These are phyloP conservation scores for Penicillium sp. DNA, from an alignment of 2,329 filamentous ascomycete species.

Conservation along the genomic window DNA sequence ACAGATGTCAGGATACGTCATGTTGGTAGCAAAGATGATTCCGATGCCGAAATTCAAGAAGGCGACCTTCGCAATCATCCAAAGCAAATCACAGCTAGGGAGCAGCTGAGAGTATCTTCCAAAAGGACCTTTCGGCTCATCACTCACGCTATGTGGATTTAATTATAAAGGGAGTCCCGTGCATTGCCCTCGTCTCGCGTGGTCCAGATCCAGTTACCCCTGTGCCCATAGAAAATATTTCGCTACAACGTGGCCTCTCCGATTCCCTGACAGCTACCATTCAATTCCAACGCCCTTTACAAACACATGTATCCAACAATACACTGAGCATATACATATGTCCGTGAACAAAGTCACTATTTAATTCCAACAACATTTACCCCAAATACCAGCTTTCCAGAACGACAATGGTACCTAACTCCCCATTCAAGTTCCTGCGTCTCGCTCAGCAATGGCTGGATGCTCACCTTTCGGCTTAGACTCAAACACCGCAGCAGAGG, in stretches of 20 bases:
- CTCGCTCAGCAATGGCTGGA: neutral
- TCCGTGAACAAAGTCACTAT: neutral
- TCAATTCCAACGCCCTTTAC: neutral
- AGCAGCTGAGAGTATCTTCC: too few relatives aligned
- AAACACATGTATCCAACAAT: neutral
- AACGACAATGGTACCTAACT: conserved; percentile 7
- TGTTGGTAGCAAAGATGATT: too few relatives aligned
- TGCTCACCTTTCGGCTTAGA: conserved; percentile 42
- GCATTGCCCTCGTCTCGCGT: neutral
- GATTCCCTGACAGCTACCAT: neutral
- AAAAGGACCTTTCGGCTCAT: too few relatives aligned
- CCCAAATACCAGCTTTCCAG: neutral
- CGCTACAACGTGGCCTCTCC: conserved; percentile 13
- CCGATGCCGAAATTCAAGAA: too few relatives aligned
- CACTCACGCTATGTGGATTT: neutral
- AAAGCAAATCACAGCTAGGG: too few relatives aligned
- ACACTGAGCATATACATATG: neutral
- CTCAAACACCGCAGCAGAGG: conserved; percentile 69
- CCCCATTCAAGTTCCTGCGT: neutral
- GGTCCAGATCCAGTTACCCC: neutral
- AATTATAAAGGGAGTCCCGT: neutral
- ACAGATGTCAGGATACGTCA: too few relatives aligned
- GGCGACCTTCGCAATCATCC: too few relatives aligned
- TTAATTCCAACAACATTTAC: neutral
- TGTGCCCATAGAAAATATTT: neutral